Evolutionary conservation across 73 alveolate species (phyloP).

Genomic region (Paramecium tetraurelia): DNA sequence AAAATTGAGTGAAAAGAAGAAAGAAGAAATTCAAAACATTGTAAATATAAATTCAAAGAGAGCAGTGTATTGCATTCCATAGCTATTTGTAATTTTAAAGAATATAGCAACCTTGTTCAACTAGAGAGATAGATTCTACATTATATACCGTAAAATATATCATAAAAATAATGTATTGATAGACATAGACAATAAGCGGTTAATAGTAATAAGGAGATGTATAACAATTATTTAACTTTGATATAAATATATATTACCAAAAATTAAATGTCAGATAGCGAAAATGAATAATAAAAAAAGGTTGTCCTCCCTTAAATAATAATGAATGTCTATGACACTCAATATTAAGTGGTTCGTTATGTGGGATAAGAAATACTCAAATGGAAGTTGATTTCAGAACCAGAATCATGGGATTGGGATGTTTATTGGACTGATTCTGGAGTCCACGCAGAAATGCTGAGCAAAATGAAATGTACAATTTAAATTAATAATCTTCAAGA

Average conservation of each 20-base stretch:
- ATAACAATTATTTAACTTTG: neutral
- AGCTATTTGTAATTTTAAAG: no score
- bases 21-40: no score
- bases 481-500: neutral
- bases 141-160: no score
- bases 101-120: no score
- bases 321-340: conserved; percentile 50
- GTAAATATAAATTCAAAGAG: no score
- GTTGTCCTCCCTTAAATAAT: conserved; percentile 44
- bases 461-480: conserved; percentile 54
- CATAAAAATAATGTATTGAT: no score
- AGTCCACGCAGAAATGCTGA: conserved; percentile 54
- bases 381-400: conserved; percentile 58
- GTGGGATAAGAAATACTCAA: conserved; percentile 56
- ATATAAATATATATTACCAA: neutral
- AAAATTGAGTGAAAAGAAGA: no score
- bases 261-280: neutral
- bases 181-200: no score
- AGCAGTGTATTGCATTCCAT: neutral
- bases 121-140: no score
- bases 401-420: conserved; percentile 64
- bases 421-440: conserved; percentile 65
- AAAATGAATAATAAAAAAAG: neutral
- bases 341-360: conserved; percentile 60
- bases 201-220: neutral